phyloP scores from a whole-genome alignment of 345 rosid genomes.

The Eucalyptus coolabah region DNA sequence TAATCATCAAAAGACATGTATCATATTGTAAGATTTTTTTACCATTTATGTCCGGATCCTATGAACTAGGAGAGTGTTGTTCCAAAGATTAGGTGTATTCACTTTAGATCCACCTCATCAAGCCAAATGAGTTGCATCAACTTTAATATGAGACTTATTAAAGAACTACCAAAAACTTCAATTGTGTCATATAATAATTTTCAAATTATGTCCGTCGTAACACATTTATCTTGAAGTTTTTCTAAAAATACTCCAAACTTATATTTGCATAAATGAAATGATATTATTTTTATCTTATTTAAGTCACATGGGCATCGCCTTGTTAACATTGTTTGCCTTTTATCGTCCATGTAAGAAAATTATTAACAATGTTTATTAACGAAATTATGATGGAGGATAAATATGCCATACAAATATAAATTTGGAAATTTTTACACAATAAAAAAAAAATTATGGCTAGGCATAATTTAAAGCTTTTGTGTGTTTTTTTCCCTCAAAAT shows the following conservation, averaged over 20 bases:
- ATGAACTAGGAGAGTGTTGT: neutral
- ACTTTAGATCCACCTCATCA: neutral
- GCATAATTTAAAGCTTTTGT: no score
- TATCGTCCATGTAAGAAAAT: fast-evolving
- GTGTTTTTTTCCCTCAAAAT: neutral
- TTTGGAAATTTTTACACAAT: fast-evolving
- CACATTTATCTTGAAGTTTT: neutral
- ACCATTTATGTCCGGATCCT: neutral
- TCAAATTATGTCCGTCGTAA: neutral
- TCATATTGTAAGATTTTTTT: neutral
- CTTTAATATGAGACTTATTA: neutral
- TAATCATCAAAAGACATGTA: neutral
- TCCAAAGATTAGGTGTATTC: neutral
- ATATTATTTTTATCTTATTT: no score
- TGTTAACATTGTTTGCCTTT: neutral
- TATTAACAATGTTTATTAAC: neutral
- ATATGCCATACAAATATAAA: fast-evolving
- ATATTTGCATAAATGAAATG: no score
- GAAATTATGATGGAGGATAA: fast-evolving
- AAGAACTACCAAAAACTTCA: neutral
- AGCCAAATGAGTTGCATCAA: neutral
- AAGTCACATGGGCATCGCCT: fast-evolving
- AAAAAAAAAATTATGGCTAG: no score
- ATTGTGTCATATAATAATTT: no score
- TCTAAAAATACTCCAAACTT: no score